A percentile compares a stretch with the other conserved stretches of the same genome.
Evolutionary conservation across 1,284 basidiomycete species (phyloP).

Genomic region (Trichosporon faecale): DNA sequence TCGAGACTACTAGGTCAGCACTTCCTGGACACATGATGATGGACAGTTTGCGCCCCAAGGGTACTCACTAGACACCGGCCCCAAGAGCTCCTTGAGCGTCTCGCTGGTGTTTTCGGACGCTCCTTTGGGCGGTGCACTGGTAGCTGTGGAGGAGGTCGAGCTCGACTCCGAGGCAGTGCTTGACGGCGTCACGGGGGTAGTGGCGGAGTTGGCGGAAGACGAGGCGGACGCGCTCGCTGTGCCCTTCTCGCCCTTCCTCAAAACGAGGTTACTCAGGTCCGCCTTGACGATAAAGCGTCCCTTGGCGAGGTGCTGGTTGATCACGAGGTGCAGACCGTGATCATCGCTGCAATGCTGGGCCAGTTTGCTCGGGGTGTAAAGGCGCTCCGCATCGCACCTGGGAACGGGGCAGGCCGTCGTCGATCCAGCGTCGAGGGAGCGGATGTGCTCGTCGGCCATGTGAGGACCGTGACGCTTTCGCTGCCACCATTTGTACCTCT

Average conservation of each 20-base stretch:
- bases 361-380: background rate
- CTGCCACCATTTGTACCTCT: no score
- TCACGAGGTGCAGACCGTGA: background rate
- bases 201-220: no score
- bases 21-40: background rate
- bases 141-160: no score
- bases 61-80: background rate
- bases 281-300: background rate
- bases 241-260: background rate
- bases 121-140: no score
- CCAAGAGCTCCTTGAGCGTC: background rate
- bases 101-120: background rate
- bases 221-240: no score
- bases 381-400: background rate
- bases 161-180: no score
- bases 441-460: background rate
- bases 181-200: no score
- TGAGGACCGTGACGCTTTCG: background rate
- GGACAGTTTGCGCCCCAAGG: background rate
- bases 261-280: background rate
- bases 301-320: background rate
- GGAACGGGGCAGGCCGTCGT: background rate
- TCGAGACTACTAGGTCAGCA: background rate
- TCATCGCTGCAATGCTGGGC: background rate
- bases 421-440: background rate